Evolutionary conservation across 164 flowering plant species (phyloP).

Genomic region (Aristolochia californica): DNA sequence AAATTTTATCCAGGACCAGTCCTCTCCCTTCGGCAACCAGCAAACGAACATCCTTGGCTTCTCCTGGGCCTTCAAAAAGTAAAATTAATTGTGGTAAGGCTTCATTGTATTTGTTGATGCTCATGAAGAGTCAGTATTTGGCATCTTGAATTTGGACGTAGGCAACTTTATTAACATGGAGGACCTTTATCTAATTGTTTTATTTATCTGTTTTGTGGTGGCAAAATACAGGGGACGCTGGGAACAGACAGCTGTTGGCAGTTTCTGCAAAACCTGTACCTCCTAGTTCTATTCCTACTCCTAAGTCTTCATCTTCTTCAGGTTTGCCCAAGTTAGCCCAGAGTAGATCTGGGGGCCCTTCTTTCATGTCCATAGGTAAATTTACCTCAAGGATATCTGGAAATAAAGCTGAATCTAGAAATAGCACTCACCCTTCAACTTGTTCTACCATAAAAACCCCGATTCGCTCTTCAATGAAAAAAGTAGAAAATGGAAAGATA

Average conservation of each 20-base stretch:
- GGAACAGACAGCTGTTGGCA: constrained; percentile 18
- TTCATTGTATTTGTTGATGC: constrained; percentile 14
- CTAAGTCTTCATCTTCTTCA: constrained; percentile 34
- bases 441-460: constrained; percentile 6
- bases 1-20: constrained; percentile 18
- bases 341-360: constrained; percentile 1
- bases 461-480: background rate
- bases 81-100: constrained; percentile 26
- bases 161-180: too few species aligned
- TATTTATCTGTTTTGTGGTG: constrained; percentile 1
- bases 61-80: constrained; percentile 20
- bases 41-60: constrained; percentile 40
- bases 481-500: background rate
- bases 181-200: too few species aligned
- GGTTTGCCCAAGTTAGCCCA: constrained; percentile 16
- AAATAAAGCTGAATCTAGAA: constrained; percentile 21
- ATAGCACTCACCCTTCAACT: background rate
- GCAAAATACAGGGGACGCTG: constrained; percentile 8
- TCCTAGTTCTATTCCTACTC: constrained; percentile 26
- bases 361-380: constrained; percentile 6
- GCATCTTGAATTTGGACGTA: too few species aligned
- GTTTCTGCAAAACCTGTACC: constrained; percentile 17
- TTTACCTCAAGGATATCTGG: constrained; percentile 18
- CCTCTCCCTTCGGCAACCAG: constrained; percentile 26
- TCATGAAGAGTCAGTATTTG: background rate